Evolutionary conservation across 306 rosid species (phyloP).

Genomic region (Arachis hypogaea): DNA sequence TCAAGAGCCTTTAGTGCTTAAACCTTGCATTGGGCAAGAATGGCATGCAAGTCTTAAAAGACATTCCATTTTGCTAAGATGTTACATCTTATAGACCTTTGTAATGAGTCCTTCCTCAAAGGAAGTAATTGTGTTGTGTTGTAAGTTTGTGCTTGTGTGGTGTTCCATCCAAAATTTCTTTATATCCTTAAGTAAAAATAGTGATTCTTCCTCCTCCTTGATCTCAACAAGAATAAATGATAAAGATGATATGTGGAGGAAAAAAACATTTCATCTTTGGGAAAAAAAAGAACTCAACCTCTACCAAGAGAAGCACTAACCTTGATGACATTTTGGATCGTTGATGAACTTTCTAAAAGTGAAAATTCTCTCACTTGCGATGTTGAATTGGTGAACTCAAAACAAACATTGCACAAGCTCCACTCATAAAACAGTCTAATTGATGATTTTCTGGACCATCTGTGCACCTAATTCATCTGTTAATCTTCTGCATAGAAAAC

Average conservation of each 20-base stretch:
- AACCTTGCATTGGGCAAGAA: neutral
- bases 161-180: too few species aligned
- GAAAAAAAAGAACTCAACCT: neutral
- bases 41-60: neutral
- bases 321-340: slow-evolving; percentile 1
- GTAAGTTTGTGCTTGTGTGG: neutral
- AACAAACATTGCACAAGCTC: slow-evolving; percentile 12
- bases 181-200: too few species aligned
- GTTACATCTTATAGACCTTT: neutral
- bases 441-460: slow-evolving; percentile 1
- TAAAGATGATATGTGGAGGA: too few species aligned
- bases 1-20: neutral
- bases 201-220: too few species aligned
- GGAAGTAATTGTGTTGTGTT: neutral
- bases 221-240: too few species aligned
- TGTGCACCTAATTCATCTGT: slow-evolving; percentile 21
- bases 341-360: slow-evolving; percentile 11
- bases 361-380: slow-evolving; percentile 7
- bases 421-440: slow-evolving; percentile 12
- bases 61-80: neutral
- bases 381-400: neutral
- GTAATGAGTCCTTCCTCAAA: neutral
- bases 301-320: neutral
- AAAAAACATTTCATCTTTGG: too few species aligned
- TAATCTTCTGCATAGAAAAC: slow-evolving; percentile 5